phyloP scores from a whole-genome alignment of 2,329 filamentous ascomycete genomes.

The Leptographium lundbergii region DNA sequence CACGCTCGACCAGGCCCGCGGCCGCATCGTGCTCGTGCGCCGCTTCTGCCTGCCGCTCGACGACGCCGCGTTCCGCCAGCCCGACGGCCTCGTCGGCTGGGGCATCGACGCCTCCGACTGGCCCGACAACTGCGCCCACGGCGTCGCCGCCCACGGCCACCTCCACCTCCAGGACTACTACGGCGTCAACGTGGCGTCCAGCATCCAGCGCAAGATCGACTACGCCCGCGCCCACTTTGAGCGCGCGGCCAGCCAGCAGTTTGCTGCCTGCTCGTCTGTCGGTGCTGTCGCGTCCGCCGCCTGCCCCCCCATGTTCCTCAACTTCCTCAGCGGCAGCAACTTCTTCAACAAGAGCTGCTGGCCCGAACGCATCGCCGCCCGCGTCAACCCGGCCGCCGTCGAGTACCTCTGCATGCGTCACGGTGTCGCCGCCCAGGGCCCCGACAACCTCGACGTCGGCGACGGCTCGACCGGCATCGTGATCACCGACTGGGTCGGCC shows the following conservation, averaged over 20 bases:
- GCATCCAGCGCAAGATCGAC: conserved; percentile 70
- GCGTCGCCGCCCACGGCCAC: conserved; percentile 53
- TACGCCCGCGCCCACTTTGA: conserved; percentile 65
- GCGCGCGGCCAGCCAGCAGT: conserved; percentile 43
- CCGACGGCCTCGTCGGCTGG: conserved; percentile 39
- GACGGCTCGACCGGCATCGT: conserved; percentile 77
- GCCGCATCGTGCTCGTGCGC: conserved; percentile 72
- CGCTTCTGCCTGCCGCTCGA: conserved; percentile 49
- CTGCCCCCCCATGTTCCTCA: conserved; percentile 52
- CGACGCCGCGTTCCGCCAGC: conserved; percentile 27
- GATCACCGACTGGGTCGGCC: conserved; percentile 87
- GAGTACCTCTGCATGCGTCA: conserved; percentile 49
- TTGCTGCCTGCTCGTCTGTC: not conserved
- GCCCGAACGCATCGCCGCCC: conserved; percentile 83
- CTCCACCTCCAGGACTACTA: conserved; percentile 92
- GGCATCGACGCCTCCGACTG: conserved; percentile 54
- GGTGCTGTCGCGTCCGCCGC: not conserved
- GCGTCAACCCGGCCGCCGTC: conserved; percentile 66
- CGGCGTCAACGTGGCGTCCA: conserved; percentile 62
- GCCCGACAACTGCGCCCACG: conserved; percentile 81
- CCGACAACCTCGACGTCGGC: conserved; percentile 39
- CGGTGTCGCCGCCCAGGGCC: conserved; percentile 36
- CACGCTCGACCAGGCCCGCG: conserved; percentile 63
- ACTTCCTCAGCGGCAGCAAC: conserved; percentile 83
- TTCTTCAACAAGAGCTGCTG: conserved; percentile 89